Base-by-base conservation (phyloP, 1,139 yeast genomes). In the Magnusiomyces suaveolens region DNA sequence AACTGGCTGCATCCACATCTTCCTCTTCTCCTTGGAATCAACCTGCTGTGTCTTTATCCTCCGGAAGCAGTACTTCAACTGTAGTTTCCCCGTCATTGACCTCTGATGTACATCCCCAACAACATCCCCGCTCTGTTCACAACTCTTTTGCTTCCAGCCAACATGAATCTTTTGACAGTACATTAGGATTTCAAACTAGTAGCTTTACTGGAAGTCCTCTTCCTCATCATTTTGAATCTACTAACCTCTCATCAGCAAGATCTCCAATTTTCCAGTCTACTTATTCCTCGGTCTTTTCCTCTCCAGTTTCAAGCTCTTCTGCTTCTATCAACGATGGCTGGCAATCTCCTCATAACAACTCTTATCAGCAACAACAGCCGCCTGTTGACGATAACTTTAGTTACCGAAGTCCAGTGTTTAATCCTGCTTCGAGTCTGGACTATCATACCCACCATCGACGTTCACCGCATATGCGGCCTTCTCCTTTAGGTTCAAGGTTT, bases 251-350 rank as follows among this genome's bases (percentile, higher is more conserved):
- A 1, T 39, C 48, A 14, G 50, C 51, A 3, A 52, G 52, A 32
- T 41, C 52, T 36, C 46, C 52, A 20, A 48, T 54, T 32, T 36
- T 43, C 47, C 54, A 39, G 49, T 43, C 50, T 20, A 44, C 50
- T 25, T 53, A 50, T 50, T 25, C 53, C 38, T 49, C 56, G 20
- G 56, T 56, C 33, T 46, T 52, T 32, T 43, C 55, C 23, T 51
- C 58, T 20, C 57, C 57, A 21, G 54, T 53, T 1, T 52, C 48
- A 33, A 52, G 54, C 10, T 26, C 33, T 12, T 29, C 33, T 6
- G 47, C 53, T 21, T 52, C 55, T 29, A 54, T 43, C 21, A 39
- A 41, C 26, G 41, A 23, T n/a, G 43, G 25, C 21, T 54, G 56
- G 53, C 54, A 26, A 24, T 51, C 43, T 26, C 52, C 48, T 21